Conservation (phyloP, 2,329 filamentous ascomycete genomes). For the Ceratocystis huliohia region DNA sequence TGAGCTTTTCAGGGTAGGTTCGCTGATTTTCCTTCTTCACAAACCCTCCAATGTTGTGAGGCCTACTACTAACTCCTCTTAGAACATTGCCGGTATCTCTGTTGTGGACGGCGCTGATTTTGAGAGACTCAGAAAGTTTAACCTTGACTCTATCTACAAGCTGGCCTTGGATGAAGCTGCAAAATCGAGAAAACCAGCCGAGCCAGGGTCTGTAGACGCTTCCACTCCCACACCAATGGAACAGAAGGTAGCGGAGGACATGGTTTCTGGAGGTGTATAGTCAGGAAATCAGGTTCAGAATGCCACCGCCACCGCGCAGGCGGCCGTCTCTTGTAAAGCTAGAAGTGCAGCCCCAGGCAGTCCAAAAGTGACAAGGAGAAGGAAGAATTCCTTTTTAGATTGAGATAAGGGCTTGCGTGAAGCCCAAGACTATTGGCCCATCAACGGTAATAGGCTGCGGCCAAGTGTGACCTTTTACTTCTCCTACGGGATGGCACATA, state of each 20-base stretch:
- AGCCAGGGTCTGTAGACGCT: neutral
- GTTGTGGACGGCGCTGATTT: slow-evolving; percentile 59
- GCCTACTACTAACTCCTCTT: neutral
- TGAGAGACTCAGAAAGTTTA: slow-evolving; percentile 63
- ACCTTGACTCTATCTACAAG: slow-evolving; percentile 60
- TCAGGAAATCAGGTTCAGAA: neutral
- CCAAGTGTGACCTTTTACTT: no score
- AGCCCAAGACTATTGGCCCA: no score
- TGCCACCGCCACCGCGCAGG: neutral
- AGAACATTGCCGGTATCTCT: slow-evolving; percentile 68
- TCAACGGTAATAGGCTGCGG: no score
- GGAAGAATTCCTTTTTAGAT: no score
- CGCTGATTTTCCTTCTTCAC: neutral
- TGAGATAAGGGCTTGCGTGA: no score
- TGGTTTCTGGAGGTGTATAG: neutral
- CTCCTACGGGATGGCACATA: no score
- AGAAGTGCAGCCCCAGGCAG: no score
- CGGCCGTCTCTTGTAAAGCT: no score
- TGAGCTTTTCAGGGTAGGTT: slow-evolving; percentile 48
- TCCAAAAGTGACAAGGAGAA: no score
- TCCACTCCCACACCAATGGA: neutral
- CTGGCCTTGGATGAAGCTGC: slow-evolving; percentile 20
- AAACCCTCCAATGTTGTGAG: neutral
- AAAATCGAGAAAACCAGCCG: neutral
- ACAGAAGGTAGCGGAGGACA: neutral